Percentiles rank a stretch among this genome's conserved stretches.
Conservation (phyloP, 108 stramenopile species). For the Cyclotella cryptica region DNA sequence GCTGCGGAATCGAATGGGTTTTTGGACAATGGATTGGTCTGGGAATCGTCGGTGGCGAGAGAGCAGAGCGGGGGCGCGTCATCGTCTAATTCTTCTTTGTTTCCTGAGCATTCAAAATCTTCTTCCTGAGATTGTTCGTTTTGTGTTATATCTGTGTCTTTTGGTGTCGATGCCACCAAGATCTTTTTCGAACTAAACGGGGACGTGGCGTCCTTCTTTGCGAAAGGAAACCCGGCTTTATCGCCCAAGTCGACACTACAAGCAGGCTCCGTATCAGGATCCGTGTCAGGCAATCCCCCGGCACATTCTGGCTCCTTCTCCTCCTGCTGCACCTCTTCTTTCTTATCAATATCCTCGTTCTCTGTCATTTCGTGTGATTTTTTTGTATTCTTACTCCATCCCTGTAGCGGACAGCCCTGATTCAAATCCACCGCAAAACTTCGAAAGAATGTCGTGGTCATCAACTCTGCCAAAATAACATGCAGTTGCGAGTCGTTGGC, state of each 20-base stretch:
- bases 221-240: not conserved
- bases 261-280: constrained; percentile 59
- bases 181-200: not conserved
- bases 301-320: constrained; percentile 42
- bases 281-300: constrained; percentile 55
- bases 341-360: constrained; percentile 9
- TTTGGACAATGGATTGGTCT: constrained; percentile 23
- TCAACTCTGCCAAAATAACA: constrained; percentile 80
- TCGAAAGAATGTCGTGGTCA: constrained; percentile 78
- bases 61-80: constrained; percentile 80
- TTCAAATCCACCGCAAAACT: constrained; percentile 87
- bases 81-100: constrained; percentile 70
- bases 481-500: constrained; percentile 89
- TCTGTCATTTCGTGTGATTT: not conserved
- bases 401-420: constrained; percentile 68
- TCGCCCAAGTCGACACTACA: constrained; percentile 48
- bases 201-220: no score
- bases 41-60: constrained; percentile 51
- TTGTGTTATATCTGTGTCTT: not conserved
- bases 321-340: not conserved
- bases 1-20: constrained; percentile 60
- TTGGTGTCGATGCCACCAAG: not conserved
- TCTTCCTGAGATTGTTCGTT: constrained; percentile 45
- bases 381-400: constrained; percentile 46
- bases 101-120: constrained; percentile 79